Percentiles rank a stretch among this genome's conserved stretches.
phyloP scores from a whole-genome alignment of 164 flowering plant genomes.

The Vitis rupestris region DNA sequence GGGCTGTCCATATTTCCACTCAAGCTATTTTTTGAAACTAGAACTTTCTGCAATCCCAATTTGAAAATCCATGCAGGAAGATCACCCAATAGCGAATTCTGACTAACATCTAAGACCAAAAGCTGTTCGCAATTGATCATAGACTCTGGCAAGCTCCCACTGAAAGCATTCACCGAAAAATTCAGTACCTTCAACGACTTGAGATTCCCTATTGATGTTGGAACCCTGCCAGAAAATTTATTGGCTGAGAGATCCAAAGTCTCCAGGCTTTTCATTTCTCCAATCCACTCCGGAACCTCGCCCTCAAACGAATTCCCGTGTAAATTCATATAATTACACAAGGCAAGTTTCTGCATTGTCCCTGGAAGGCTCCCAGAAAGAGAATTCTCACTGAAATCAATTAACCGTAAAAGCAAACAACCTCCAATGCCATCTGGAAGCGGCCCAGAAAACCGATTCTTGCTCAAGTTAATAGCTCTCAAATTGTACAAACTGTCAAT shows the following conservation, averaged over 20 bases:
- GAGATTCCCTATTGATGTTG: slow-evolving; percentile 58
- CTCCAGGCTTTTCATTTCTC: slow-evolving; percentile 65
- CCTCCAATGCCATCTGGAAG: slow-evolving; percentile 76
- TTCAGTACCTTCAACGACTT: slow-evolving; percentile 52
- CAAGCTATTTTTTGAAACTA: slow-evolving; percentile 29
- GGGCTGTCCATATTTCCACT: slow-evolving; percentile 29
- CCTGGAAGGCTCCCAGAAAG: slow-evolving; percentile 67
- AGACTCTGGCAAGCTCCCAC: slow-evolving; percentile 69
- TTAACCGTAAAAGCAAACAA: slow-evolving; percentile 48
- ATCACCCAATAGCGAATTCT: slow-evolving; percentile 53
- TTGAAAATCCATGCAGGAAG: slow-evolving; percentile 72
- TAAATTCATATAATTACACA: slow-evolving; percentile 58
- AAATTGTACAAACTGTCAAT: slow-evolving; percentile 49
- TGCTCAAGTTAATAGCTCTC: slow-evolving; percentile 47
- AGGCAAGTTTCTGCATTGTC: slow-evolving; percentile 57
- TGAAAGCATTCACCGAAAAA: slow-evolving; percentile 53
- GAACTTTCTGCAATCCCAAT: slow-evolving; percentile 30
- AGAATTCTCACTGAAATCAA: slow-evolving; percentile 74
- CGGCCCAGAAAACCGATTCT: slow-evolving; percentile 58
- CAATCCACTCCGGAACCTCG: slow-evolving; percentile 73
- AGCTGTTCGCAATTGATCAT: slow-evolving; percentile 50
- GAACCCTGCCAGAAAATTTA: slow-evolving; percentile 62
- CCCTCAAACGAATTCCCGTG: slow-evolving; percentile 55
- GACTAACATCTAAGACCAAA: slow-evolving; percentile 54
- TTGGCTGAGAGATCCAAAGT: slow-evolving; percentile 78